Conservation (phyloP, 148 eudicot species). For the Polygonum aviculare region DNA sequence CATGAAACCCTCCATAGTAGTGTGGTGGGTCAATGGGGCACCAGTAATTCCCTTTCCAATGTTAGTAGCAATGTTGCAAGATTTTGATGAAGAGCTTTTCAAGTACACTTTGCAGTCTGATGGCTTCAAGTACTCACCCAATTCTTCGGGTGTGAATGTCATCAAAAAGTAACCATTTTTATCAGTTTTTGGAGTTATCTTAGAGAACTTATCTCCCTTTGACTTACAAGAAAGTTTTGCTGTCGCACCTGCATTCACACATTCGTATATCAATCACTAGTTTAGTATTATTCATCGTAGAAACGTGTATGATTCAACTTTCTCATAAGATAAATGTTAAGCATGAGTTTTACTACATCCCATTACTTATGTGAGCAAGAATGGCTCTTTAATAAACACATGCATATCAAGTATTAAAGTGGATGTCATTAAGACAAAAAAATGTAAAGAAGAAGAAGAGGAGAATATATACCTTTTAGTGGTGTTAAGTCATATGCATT, state of each 20-base stretch:
- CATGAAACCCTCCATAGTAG: background rate
- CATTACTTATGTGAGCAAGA: no score
- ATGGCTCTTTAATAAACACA: no score
- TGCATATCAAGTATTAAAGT: no score
- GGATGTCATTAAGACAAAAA: background rate
- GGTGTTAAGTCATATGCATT: background rate
- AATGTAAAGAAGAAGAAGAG: no score
- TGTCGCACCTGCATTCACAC: slow-evolving; percentile 14
- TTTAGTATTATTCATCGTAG: no score
- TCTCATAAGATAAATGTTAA: no score
- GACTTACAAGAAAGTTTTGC: slow-evolving; percentile 21
- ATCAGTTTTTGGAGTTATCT: slow-evolving; percentile 19
- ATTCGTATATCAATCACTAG: background rate
- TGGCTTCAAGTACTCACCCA: slow-evolving; percentile 18
- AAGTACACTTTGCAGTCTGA: slow-evolving; percentile 19
- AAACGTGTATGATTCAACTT: no score
- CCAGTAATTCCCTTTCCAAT: slow-evolving; percentile 4
- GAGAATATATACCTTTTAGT: background rate
- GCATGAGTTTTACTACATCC: no score
- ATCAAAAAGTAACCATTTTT: slow-evolving; percentile 23
- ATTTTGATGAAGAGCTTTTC: slow-evolving; percentile 19
- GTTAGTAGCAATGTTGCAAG: slow-evolving; percentile 18
- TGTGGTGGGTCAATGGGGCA: slow-evolving; percentile 2
- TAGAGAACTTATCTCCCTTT: slow-evolving; percentile 16
- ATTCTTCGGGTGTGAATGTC: slow-evolving; percentile 22